These are phyloP conservation scores for Cinnamomum chago DNA, from an alignment of 164 flowering plant species.

Conservation along the genomic window DNA sequence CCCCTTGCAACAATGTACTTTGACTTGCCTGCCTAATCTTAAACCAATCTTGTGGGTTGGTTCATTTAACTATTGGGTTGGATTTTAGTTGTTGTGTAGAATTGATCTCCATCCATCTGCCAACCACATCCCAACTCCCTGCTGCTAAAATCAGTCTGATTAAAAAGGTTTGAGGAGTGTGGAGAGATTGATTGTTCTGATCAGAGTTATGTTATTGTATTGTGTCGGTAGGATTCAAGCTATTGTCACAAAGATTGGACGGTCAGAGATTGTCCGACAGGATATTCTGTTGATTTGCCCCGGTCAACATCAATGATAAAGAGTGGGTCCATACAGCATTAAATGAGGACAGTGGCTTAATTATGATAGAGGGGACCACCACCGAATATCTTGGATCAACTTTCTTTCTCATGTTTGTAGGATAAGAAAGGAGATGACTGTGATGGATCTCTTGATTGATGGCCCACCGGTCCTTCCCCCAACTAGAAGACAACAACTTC, in stretches of 20 bases:
- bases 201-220: too few relatives aligned
- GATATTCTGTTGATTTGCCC: not conserved
- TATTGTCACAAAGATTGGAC: not conserved
- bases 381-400: not conserved
- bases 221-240: not conserved
- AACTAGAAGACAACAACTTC: not conserved
- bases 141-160: not conserved
- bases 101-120: too few relatives aligned
- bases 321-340: not conserved
- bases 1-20: too few relatives aligned
- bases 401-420: not conserved
- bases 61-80: too few relatives aligned
- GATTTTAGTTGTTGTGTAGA: too few relatives aligned
- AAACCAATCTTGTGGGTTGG: too few relatives aligned
- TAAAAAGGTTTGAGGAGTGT: too few relatives aligned
- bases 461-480: not conserved
- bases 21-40: too few relatives aligned
- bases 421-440: not conserved
- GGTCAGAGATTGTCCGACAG: not conserved
- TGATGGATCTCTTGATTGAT: not conserved
- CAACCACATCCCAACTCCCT: too few relatives aligned
- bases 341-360: not conserved
- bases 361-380: not conserved
- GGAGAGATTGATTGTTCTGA: not conserved
- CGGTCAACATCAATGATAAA: not conserved